Conservation (phyloP, 176 grass and related monocot genomes). For the Zea mays region DNA sequence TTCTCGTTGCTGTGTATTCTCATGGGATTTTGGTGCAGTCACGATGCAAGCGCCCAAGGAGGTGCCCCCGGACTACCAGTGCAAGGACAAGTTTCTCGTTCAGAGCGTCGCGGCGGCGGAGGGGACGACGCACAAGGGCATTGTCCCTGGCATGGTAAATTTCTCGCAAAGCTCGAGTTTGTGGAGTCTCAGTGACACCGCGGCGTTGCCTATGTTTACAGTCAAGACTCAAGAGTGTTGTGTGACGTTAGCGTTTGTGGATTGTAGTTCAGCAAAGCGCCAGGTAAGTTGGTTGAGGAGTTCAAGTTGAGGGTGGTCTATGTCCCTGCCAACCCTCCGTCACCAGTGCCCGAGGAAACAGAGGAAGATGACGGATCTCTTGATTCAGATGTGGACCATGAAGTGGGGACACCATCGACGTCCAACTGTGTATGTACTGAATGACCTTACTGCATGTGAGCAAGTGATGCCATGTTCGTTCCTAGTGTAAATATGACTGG, state of each 20-base stretch:
- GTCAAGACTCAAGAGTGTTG: not conserved
- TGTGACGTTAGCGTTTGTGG: conserved; percentile 35
- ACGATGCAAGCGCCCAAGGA: conserved; percentile 77
- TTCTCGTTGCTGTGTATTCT: not conserved
- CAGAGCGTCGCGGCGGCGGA: conserved; percentile 58
- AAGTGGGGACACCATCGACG: conserved; percentile 46
- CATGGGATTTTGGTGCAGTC: conserved; percentile 42
- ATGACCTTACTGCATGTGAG: conserved; percentile 16
- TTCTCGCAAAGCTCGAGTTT: conserved; percentile 8
- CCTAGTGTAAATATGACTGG: conserved; percentile 5
- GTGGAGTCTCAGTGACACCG: not conserved
- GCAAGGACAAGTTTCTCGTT: conserved; percentile 93
- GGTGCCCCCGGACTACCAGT: conserved; percentile 75
- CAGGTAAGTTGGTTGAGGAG: conserved; percentile 75
- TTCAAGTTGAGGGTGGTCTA: conserved; percentile 86
- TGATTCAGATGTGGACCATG: conserved; percentile 56
- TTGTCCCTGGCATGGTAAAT: conserved; percentile 67
- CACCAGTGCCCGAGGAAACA: conserved; percentile 84
- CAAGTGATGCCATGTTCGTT: conserved; percentile 10
- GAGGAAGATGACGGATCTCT: conserved; percentile 65
- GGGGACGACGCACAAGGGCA: conserved; percentile 48
- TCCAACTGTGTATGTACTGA: conserved; percentile 43
- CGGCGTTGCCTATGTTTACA: not conserved
- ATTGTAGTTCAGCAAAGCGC: conserved; percentile 68
- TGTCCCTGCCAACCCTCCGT: conserved; percentile 89